Base-by-base conservation (phyloP, 306 rosid genomes). In the Quercus gilva region DNA sequence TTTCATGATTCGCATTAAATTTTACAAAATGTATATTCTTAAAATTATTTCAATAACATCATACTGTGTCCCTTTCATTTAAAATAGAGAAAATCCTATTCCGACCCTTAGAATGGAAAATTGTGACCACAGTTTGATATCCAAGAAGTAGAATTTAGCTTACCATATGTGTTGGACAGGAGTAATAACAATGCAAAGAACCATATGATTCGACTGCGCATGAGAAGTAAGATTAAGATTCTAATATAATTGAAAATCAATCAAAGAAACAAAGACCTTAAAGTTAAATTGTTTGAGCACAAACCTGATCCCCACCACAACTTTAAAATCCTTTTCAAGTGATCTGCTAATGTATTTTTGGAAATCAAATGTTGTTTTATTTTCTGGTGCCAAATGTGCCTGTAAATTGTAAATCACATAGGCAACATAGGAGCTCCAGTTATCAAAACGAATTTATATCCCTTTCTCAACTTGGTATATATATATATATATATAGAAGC, bases 321-420 rank as follows among this genome's bases (percentile, higher is more conserved):
- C 91, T 85, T 87, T 86, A 73, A 95, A 95, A 78, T 95, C 99
- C n/a, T 90, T 84, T 64, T 95, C 99, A 19, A 95, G 94, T 74
- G 99, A 87, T 83, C 92, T 84, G 55, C 43, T 70, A n/a, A 95
- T 92, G 87, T 92, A 95, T 20, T 90, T 84, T 10, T 74, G 97
- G 73, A 95, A 95, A 87, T 95, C 88, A 82, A 95, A 95, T 73
- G 51, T 86, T 37, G 79, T 71, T 43, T 78, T 90, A 37, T 83
- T 88, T 83, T 81, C 92, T 2, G 92, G 97, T 4, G 94, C 81
- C 74, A 95, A 72, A 87, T 95, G 99, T 29, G 99, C 95, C 99
- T 37, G 45, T 37, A 7, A 37, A 6, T 6, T 91, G 82, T 74
- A 67, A 83, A 85, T 82, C 69, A 33, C 53, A 75, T 7, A 67